Base-by-base conservation (phyloP, 2,329 filamentous ascomycete species). In the Aspergillus ustus region DNA sequence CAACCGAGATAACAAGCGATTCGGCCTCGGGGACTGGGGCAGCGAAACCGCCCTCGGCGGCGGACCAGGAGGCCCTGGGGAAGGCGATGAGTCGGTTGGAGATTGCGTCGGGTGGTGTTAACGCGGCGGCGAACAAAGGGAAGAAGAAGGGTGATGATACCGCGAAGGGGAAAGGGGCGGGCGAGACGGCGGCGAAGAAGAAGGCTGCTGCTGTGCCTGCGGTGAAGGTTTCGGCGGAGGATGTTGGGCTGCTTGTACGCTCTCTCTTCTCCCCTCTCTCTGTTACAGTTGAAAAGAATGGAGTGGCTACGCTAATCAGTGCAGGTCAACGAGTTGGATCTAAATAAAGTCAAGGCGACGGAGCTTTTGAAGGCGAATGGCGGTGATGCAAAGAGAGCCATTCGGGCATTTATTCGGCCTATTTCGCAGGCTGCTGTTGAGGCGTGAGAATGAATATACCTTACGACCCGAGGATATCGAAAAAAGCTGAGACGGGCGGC, bases 71-170 rank as follows among this genome's bases (percentile, higher is more conserved):
- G 66, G 81, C 80, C 0, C 67, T 83, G n/a, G 79, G 78, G 0
- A 81, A 79, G 64, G 81, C 81, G 2, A 83, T 83, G 76, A 81
- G 75, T 59, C 72, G 80, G 40, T 66, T 83, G n/a, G 81, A 83
- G 63, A 78, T 81, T 60, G 73, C 74, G 5, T 73, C 75, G 43
- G 75, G 72, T 22, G 44, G 53, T 37, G 34, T n/a, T n/a, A n/a
- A n/a, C n/a, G 59, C 64, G 63, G 72, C 61, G 63, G 50, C 54
- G 63, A 15, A 49, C 59, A 1, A 71, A 69, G 49, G 65, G 70
- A 15, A 15, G 34, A 40, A 40, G 34, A 15, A 40, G 13, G 11
- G 3, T 37, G 13, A 9, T 37, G 9, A 8, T 25, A 5, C 25
- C 25, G 25, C 25, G 25, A 25, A 25, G 43, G 70, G 71, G 62